Base-by-base conservation (phyloP, 202 grass and related monocot species). In the Musa balbisiana region DNA sequence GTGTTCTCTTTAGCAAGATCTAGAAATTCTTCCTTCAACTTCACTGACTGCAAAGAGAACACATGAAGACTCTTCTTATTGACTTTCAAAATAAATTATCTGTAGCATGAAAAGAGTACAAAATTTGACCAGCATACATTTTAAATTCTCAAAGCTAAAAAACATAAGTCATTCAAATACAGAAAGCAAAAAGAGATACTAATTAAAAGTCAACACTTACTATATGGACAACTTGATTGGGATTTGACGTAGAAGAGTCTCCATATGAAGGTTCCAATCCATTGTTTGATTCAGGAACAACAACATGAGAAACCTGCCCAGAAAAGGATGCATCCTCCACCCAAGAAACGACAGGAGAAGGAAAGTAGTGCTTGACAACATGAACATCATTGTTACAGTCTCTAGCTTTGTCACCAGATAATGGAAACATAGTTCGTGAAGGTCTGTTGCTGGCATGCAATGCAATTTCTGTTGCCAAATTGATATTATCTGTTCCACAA, bases 1-100 rank as follows among this genome's bases (percentile, higher is more conserved):
- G 89, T 99, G 70, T 94, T 99, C 65, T 94, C 95, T 87, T 92
- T 94, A 52, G 95, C 91, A 80, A 99, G 95, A 74, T 94, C 89
- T 79, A 99, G 88, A 81, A 99, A 99, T 83, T 99, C 95, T 27
- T 92, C 95, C 50, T 83, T 94, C 89, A 99, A 84, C 85, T 87
- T 87, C 24, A 56, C 78, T 10, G 95, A 99, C 95, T 94, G 86
- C 63, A 89, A 29, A 69, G 71, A 21, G 85, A 76, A 17, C 29
- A 82, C 2, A 89, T 67, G 59, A 66, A 65, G 9, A 49, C 17
- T 29, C 22, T 54, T 10, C n/a, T 27, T 69, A 75, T 29, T 14
- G 66, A 49, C 2, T 21, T 69, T 29, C 68, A 78, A 77, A 64
- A 14, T 71, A 80, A 51, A 80, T 23, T 10, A 6, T 43, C 22